Percentiles rank a stretch among this genome's conserved stretches.
phyloP scores from a whole-genome alignment of 1,284 basidiomycete species.

The Irpex lacteus region DNA sequence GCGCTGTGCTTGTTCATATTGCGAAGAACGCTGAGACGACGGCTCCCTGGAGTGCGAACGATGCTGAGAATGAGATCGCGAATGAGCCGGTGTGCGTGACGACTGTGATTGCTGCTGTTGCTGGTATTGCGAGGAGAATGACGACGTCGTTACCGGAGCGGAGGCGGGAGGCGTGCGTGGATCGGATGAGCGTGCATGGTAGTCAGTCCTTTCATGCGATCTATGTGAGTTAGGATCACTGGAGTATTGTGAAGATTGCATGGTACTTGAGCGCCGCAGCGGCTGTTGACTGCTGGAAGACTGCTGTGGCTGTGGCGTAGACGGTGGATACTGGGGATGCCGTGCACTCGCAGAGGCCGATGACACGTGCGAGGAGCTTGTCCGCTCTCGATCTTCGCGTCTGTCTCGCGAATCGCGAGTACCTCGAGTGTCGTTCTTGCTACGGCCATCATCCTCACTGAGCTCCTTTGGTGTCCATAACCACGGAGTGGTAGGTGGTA shows the following conservation, averaged over 20 bases:
- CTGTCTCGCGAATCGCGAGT: conserved; percentile 9
- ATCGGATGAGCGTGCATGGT: neutral
- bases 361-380: neutral
- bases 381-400: neutral
- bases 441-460: conserved; percentile 20
- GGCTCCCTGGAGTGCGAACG: conserved; percentile 14
- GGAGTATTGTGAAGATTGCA: neutral
- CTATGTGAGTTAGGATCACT: conserved; percentile 1
- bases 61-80: conserved; percentile 10
- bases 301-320: neutral
- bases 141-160: conserved; percentile 12
- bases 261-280: conserved; percentile 1
- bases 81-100: conserved; percentile 16
- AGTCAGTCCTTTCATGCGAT: conserved; percentile 3
- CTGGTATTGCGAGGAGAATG: conserved; percentile 18
- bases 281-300: conserved; percentile 3
- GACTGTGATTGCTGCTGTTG: conserved; percentile 17
- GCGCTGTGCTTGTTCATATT: neutral
- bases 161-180: conserved; percentile 11
- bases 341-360: neutral
- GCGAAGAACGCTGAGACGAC: conserved; percentile 10
- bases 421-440: conserved; percentile 12
- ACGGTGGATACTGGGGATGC: neutral
- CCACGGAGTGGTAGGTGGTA: conserved; percentile 29
- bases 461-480: conserved; percentile 34